Conservation (phyloP, 306 rosid species). For the Senna tora region DNA sequence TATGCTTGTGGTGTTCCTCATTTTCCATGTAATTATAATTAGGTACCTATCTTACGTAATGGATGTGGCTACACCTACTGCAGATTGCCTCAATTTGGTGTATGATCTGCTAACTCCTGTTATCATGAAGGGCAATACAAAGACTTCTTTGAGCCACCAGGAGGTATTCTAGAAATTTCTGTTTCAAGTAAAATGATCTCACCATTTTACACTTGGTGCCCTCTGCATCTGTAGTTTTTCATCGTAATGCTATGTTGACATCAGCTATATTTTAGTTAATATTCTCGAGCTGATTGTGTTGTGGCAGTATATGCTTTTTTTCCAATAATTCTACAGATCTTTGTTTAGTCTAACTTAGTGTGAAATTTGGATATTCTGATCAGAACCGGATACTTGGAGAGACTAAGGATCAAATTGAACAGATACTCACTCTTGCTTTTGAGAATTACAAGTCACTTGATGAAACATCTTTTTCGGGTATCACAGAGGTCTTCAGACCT, state of each 20-base stretch:
- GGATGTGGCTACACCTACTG: conserved; percentile 99
- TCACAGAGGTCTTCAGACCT: conserved; percentile 72
- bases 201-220: background rate
- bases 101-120: conserved; percentile 75
- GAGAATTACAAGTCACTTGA: conserved; percentile 95
- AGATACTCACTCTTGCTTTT: conserved; percentile 71
- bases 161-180: conserved; percentile 62
- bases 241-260: background rate
- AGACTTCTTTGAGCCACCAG: conserved; percentile 90
- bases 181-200: conserved; percentile 13
- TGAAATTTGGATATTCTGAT: conserved; percentile 29
- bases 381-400: conserved; percentile 97
- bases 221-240: background rate
- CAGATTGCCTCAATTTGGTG: conserved; percentile 89
- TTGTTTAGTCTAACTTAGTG: conserved; percentile 41
- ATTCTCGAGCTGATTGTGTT: conserved; percentile 23
- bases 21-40: conserved; percentile 41
- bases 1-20: conserved; percentile 23
- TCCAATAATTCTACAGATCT: conserved; percentile 15
- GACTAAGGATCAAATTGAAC: conserved; percentile 90
- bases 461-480: conserved; percentile 77
- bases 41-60: conserved; percentile 91
- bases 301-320: conserved; percentile 21
- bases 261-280: conserved; percentile 2
- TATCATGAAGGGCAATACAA: conserved; percentile 75